Base-by-base conservation (phyloP, 2,329 filamentous ascomycete genomes). In the Parafenestella ontariensis region DNA sequence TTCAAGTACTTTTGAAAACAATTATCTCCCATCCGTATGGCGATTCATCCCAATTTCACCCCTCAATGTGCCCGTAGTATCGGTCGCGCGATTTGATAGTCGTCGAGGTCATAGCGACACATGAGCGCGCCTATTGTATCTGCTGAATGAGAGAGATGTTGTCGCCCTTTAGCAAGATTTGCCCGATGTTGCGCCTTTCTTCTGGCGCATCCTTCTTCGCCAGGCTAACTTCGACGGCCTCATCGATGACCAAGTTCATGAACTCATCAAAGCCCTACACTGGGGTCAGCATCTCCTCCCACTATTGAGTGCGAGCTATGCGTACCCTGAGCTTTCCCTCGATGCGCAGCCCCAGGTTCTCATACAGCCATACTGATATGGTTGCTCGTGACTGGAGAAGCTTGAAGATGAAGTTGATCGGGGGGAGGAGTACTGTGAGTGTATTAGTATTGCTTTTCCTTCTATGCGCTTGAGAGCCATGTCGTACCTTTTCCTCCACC, bases 181-280 rank as follows among this genome's bases (percentile, higher is more conserved):
- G 91, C 56, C 90, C 94, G 47, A 97, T 77, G 39, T 87, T 82
- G 77, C 91, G 87, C 75, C 93, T 85, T 64, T 86, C 87, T 79
- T 96, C 93, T 64, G 89, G 87, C 37, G 82, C 76, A 65, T 90
- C 89, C 82, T 96, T 96, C 59, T 90, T 92, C 50, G 91, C 82
- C 72, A 92, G 85, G 76, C 89, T 90, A 40, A 99, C 92, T 79
- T 98, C 94, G 52, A 97, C 87, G 26, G 95, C 95, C 68, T 99
- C 92, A 72, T 99, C 95, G 64, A 96, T 85, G 34, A 98, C 95
- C 45, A 99, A 83, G 80, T 99, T 99, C 93, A 99, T 97, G 81
- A 98, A 99, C 78, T 99, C 95, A 76, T 99, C 95, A 66, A 99
- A 99, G 13, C 95, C 93, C 92, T 96, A 59, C 33, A 31, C 60